Evolutionary conservation across 805 yeast genomes (phyloP), one percentile per base, ranked within the genome.

Genomic region (Yarrowia sp.): DNA sequence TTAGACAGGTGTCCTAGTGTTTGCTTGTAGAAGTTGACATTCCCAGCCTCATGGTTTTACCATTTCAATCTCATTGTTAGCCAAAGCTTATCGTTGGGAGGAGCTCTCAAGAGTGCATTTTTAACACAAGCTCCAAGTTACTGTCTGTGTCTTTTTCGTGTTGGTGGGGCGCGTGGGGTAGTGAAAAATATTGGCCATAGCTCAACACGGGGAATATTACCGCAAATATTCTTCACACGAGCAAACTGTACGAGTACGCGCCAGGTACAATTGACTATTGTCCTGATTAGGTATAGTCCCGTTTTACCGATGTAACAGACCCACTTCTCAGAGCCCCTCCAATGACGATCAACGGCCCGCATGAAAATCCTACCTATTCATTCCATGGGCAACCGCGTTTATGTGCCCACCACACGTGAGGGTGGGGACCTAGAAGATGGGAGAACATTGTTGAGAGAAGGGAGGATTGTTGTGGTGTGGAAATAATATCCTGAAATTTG

Each of bases 281-380:
- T n/a, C n/a, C n/a, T n/a, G n/a, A n/a, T n/a, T n/a, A n/a, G n/a
- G n/a, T n/a, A n/a, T n/a, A n/a, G n/a, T n/a, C n/a, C n/a, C n/a
- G n/a, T n/a, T n/a, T n/a, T n/a, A n/a, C n/a, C n/a, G n/a, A n/a
- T n/a, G n/a, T n/a, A n/a, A n/a, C 16, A 6, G 40, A 36, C 43
- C 43, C 22, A 19, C n/a, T n/a, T n/a, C n/a, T n/a, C n/a, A n/a
- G n/a, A n/a, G 4, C 4, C 26, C 16, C 51, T 21, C 17, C 22
- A n/a, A 3, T 8, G 38, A 19, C 54, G 38, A 30, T 48, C 54
- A 48, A 48, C 54, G 54, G 54, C 52, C 52, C 54, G 54, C 54
- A 48, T 48, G 54, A 48, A 48, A 48, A 48, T 48, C 54, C 54
- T 21, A 17, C 30, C 19, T 7, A 6, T n/a, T 35, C 38, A 14